Evolutionary conservation across 1,139 yeast species (phyloP).

Genomic region (Pichia sp.): DNA sequence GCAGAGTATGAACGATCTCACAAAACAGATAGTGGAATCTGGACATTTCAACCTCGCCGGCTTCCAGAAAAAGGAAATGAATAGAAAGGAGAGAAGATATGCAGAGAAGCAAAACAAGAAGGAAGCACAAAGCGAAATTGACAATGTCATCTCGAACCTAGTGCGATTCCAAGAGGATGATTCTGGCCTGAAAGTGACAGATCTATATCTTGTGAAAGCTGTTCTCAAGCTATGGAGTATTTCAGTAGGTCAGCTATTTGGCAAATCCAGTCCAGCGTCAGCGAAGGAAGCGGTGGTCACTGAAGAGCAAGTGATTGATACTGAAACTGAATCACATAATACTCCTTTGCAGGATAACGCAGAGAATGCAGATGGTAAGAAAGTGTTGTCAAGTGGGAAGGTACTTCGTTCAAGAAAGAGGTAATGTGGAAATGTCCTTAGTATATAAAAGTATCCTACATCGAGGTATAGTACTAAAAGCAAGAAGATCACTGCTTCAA

Average conservation of each 20-base stretch:
- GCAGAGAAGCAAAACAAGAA: constrained; percentile 9
- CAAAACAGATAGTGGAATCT: constrained; percentile 15
- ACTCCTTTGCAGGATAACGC: not conserved
- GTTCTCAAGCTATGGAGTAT: constrained; percentile 4
- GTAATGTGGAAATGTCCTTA: not conserved
- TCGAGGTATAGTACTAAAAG: not conserved
- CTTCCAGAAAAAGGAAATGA: constrained; percentile 15
- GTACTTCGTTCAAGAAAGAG: constrained; percentile 15
- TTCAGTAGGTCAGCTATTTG: not conserved
- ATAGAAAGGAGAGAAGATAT: constrained; percentile 20
- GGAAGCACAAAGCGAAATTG: not conserved
- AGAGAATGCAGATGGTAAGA: constrained; percentile 1
- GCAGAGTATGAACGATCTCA: constrained; percentile 13
- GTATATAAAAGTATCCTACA: not conserved
- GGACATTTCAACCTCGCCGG: constrained; percentile 19
- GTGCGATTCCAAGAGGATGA: constrained; percentile 16
- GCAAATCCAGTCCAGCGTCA: not conserved
- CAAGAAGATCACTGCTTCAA: too few species aligned
- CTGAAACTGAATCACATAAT: not conserved
- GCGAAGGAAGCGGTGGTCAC: not conserved
- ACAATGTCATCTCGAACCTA: constrained; percentile 9
- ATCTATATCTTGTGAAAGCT: constrained; percentile 5
- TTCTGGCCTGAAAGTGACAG: constrained; percentile 1
- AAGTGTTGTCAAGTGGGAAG: constrained; percentile 14
- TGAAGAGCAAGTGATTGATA: not conserved